Base-by-base conservation (phyloP, 2,329 filamentous ascomycete genomes). In the Lecanicillium sp. region DNA sequence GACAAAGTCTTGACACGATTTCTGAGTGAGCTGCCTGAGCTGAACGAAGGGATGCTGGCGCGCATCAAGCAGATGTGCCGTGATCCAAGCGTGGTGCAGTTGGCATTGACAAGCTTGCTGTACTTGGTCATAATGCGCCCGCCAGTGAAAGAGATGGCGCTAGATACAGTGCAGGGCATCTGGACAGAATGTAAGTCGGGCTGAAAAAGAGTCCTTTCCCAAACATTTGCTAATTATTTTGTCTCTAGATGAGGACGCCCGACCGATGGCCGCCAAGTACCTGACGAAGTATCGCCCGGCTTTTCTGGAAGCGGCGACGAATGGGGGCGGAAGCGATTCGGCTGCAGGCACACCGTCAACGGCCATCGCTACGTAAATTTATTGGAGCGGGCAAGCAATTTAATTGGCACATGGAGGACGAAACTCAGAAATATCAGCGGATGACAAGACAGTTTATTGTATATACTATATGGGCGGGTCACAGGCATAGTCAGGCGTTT, bases 1-100 rank as follows among this genome's bases (percentile, higher is more conserved):
- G 92, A 98, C 57, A 90, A 92, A 59, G 76, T 94, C 17, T 67
- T 98, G 40, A 89, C 94, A 19, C 79, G 92, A 27, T 94, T 97
- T 55, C 65, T 98, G 32, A 89, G 87, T 36, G 92, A 98, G 60
- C 81, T 98, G 25, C 92, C 92, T 0, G 81, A 84, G 30, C 69
- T 98, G 25, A 87, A 80, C 44, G 60, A 68, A 25, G 71, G 74
- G 10, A 79, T 97, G 44, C 70, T 97, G 3, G 71, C 80, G 33
- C 76, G 84, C 36, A 79, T 97, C 27, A 80, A 79, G 60, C 63
- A 66, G 25, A 68, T 84, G 50, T 84, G 80, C 51, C 69, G 75
- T 33, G 79, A 84, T 54, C 80, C 80, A 5, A 75, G 74, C 33
- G 73, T 81, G 46, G 74, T 81, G 17, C 72, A 71, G 43, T 62